Evolutionary conservation across 306 rosid species (phyloP).

Genomic region (Ochetophila trinervis): DNA sequence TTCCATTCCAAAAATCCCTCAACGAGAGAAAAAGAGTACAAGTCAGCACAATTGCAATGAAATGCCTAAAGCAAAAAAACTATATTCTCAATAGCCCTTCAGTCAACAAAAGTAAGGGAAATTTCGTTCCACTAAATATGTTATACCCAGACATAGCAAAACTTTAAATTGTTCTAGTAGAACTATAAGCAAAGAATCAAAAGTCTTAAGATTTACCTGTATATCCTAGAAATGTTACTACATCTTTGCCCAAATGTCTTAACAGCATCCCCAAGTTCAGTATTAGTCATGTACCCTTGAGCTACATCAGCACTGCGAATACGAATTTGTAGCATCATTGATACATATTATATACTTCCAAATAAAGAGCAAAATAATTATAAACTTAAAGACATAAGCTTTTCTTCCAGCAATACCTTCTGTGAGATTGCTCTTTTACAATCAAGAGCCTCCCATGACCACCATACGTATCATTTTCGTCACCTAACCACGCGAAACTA

Average conservation of each 20-base stretch:
- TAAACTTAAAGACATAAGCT: constrained; percentile 3
- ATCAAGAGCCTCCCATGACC: constrained; percentile 56
- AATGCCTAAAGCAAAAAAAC: constrained; percentile 1
- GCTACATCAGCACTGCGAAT: constrained; percentile 39
- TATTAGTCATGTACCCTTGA: constrained; percentile 76
- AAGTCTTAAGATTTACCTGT: constrained; percentile 70
- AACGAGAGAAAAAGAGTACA: constrained; percentile 46
- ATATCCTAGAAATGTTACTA: constrained; percentile 78
- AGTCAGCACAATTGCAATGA: constrained; percentile 41
- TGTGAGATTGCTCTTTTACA: constrained; percentile 27
- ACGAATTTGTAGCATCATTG: neutral
- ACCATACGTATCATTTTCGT: constrained; percentile 18
- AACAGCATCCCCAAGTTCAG: constrained; percentile 68
- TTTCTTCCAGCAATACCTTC: constrained; percentile 38
- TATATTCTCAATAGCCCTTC: constrained; percentile 2
- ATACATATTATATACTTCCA: constrained; percentile 11
- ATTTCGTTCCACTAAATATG: neutral
- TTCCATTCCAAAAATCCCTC: constrained; percentile 67
- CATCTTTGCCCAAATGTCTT: constrained; percentile 63
- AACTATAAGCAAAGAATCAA: constrained; percentile 12
- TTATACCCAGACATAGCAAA: neutral
- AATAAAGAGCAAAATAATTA: neutral
- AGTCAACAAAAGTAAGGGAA: constrained; percentile 5
- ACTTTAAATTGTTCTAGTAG: constrained; percentile 10
- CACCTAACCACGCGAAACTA: constrained; percentile 34